Conservation (phyloP, 441 rosid species). For the Populus hybrid region DNA sequence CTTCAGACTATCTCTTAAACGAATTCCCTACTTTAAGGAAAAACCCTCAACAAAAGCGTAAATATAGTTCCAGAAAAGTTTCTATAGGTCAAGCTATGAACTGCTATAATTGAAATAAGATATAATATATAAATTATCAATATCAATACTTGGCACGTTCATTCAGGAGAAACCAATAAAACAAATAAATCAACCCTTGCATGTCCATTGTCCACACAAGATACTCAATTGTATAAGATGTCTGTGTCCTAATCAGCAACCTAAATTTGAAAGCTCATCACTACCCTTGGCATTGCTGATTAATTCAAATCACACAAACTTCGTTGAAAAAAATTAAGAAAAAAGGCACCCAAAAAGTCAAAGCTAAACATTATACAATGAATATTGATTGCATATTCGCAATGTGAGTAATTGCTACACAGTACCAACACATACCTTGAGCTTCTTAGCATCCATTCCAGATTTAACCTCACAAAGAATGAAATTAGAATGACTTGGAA, state of each 20-base stretch:
- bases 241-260: neutral
- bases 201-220: neutral
- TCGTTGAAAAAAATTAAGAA: neutral
- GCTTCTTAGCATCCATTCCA: conserved; percentile 82
- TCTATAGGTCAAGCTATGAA: neutral
- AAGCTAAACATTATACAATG: neutral
- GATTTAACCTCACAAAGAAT: conserved; percentile 77
- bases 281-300: neutral
- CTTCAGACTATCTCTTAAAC: neutral
- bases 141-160: neutral
- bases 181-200: no score
- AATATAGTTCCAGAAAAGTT: neutral
- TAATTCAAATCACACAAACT: neutral
- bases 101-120: neutral
- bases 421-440: conserved; percentile 44
- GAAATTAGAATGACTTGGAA: conserved; percentile 82
- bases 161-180: neutral
- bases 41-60: neutral
- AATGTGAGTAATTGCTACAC: neutral
- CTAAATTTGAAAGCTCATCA: neutral
- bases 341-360: neutral
- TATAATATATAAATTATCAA: no score
- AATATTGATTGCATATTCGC: neutral
- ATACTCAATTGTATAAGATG: neutral
- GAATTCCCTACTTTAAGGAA: neutral